Evolutionary conservation across 2,329 filamentous ascomycete genomes (phyloP), one percentile per base, ranked within the genome.

Genomic region (Paecilomyces variotii): DNA sequence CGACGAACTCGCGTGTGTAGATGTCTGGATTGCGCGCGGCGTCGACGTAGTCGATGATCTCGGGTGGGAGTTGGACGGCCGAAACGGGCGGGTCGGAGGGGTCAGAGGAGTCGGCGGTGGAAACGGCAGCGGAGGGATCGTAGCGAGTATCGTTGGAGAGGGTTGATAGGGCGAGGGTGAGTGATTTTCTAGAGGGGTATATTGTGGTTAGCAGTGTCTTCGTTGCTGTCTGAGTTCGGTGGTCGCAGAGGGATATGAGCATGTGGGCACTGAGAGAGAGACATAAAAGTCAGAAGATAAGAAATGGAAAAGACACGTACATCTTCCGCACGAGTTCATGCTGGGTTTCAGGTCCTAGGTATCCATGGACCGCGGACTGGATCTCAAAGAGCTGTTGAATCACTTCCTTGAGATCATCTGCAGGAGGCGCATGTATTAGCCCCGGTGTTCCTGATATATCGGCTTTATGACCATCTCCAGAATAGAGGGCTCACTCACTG

Each of bases 1-100:
- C 84, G 52, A 87, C 82, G 62, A 87, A 86, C 64, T 87, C 84
- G 53, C 84, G 79, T 7, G 84, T 87, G 71, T 86, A 87, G 63
- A 87, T 86, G 65, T 87, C 84, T 6, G 84, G 85, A 65, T 87
- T 87, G 25, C 84, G 81, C 19, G 82, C 80, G 24, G 79, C 76
- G 64, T 87, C 84, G 34, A 87, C 83, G 68, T 87, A 87, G 57
- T 79, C 78, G 62, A 85, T 81, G 32, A 87, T 82, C 63, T 87
- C 84, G 3, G 82, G 79, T 0, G 85, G 84, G 1, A 87, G 78
- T 54, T 80, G 75, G 59, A 84, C 78, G 56, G 76, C 74, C 24
- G 81, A 73, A 19, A 78, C 68, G n/a, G 77, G 73, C 2, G 82
- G 65, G 69, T 80, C 73, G 34, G 60, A 28, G 26, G 54, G 55